Conservation (phyloP, 2,329 filamentous ascomycete genomes). For the Sclerotinia sclerotiorum region DNA sequence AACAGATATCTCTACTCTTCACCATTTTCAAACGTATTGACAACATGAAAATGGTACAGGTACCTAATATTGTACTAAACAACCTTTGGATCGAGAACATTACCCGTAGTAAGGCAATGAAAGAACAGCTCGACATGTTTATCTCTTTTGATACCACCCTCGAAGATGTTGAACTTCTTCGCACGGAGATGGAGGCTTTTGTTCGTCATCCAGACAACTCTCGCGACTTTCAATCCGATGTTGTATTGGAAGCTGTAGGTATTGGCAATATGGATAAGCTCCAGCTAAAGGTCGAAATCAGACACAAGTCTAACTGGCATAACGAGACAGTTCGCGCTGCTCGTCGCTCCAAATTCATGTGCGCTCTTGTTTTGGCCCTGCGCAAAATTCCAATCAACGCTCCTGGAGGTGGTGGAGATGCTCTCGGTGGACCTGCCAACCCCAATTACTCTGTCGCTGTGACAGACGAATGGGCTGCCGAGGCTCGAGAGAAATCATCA, state of each 20-base stretch:
- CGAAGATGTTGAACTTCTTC: slow-evolving; percentile 83
- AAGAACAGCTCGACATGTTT: slow-evolving; percentile 73
- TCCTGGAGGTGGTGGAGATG: slow-evolving; percentile 69
- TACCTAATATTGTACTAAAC: slow-evolving; percentile 91
- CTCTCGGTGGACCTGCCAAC: slow-evolving; percentile 66
- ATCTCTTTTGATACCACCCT: slow-evolving; percentile 85
- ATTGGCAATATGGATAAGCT: slow-evolving; percentile 88
- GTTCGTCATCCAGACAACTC: slow-evolving; percentile 80
- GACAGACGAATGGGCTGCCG: slow-evolving; percentile 63
- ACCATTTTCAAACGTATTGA: slow-evolving; percentile 85
- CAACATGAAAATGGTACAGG: slow-evolving; percentile 72
- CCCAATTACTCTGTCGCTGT: slow-evolving; percentile 80
- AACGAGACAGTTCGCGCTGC: slow-evolving; percentile 80
- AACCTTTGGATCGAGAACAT: slow-evolving; percentile 95
- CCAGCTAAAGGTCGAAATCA: slow-evolving; percentile 76
- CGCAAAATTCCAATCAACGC: slow-evolving; percentile 83
- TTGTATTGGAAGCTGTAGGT: slow-evolving; percentile 74
- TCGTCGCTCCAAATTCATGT: slow-evolving; percentile 94
- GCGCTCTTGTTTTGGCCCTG: slow-evolving; percentile 79
- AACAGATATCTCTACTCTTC: slow-evolving; percentile 91
- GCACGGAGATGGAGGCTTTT: slow-evolving; percentile 80
- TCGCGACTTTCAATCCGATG: slow-evolving; percentile 85
- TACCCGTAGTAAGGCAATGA: slow-evolving; percentile 87
- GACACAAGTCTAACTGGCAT: slow-evolving; percentile 91
- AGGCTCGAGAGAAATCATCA: slow-evolving; percentile 59